Evolutionary conservation across 2,329 filamentous ascomycete genomes (phyloP), one percentile per base, ranked within the genome.

Genomic region (Colletotrichum navitas): DNA sequence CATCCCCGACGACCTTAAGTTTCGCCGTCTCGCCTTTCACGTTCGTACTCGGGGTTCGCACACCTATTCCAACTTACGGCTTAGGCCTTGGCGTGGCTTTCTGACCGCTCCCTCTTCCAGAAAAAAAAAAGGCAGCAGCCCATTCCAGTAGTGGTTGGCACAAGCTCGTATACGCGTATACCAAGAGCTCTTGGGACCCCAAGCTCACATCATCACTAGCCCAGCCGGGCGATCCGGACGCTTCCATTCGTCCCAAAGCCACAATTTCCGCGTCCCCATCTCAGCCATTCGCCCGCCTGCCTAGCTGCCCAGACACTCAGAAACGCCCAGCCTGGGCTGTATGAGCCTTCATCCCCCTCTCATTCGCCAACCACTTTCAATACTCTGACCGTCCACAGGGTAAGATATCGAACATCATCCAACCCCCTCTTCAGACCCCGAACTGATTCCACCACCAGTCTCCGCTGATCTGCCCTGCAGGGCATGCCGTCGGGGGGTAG

Each of bases 191-290:
- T 45, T 36, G 34, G 3, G 41, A 60, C 59, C 65, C 51, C 45
- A 36, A 32, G 51, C 65, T 71, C 68, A 47, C 68, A 68, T 63
- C 65, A 63, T 56, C 51, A 68, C 51, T 52, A 71, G 68, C 65
- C 59, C 24, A 68, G 52, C 68, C 68, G 68, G 39, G 58, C 39
- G 45, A 68, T 71, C 68, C 68, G 59, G 54, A 39, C 29, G n/a
- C 24, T 71, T 36, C 62, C 24, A 71, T 71, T 71, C 65, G 68
- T 39, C 54, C 65, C 59, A 54, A 51, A 59, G 65, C 68, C 68
- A 68, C 52, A 47, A 68, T 59, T 41, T 63, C 65, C 68, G 65
- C 68, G 68, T 59, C 60, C 54, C 34, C 59, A 60, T 59, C 65
- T 29, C 64, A 39, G 32, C 52, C 63, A 41, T 56, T 18, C 52